These are phyloP conservation scores for Drosera capensis DNA, from an alignment of 148 eudicot genomes.

Conservation along the genomic window DNA sequence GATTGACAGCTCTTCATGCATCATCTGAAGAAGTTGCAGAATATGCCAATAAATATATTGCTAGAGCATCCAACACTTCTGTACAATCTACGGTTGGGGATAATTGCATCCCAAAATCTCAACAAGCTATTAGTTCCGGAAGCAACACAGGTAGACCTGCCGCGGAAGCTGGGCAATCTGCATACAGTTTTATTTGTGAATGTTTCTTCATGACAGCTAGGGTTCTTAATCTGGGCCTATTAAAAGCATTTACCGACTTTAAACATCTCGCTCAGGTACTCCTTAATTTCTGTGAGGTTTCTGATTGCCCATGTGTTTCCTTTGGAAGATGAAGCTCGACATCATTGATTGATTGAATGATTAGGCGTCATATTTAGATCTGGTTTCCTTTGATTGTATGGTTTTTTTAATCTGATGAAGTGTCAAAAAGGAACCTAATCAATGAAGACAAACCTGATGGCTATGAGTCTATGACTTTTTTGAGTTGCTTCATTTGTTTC, in stretches of 20 bases:
- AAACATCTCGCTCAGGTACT: conserved; percentile 93
- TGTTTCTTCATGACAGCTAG: conserved; percentile 99
- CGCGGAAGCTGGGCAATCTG: conserved; percentile 26
- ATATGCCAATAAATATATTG: conserved; percentile 30
- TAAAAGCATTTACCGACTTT: conserved; percentile 91
- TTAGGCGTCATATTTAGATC: too few species aligned
- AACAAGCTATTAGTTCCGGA: conserved; percentile 50
- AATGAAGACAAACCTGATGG: too few species aligned
- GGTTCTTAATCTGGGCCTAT: conserved; percentile 78
- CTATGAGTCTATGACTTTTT: too few species aligned
- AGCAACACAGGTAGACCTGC: conserved; percentile 25
- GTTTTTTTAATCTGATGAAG: too few species aligned
- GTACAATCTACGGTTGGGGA: conserved; percentile 17
- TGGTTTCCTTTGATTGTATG: too few species aligned
- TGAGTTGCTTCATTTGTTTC: background rate
- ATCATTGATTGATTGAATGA: too few species aligned
- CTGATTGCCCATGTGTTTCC: background rate
- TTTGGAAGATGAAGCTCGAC: background rate
- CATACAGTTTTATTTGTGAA: conserved; percentile 79
- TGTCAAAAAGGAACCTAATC: too few species aligned
- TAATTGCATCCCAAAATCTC: conserved; percentile 39
- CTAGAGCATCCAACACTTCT: conserved; percentile 18
- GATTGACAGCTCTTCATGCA: conserved; percentile 86
- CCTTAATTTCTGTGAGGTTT: background rate
- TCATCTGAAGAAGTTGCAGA: conserved; percentile 88